These are phyloP conservation scores for Gamsiella multidivaricata DNA, from an alignment of 192 early-diverging fungal genomes.

Conservation along the genomic window DNA sequence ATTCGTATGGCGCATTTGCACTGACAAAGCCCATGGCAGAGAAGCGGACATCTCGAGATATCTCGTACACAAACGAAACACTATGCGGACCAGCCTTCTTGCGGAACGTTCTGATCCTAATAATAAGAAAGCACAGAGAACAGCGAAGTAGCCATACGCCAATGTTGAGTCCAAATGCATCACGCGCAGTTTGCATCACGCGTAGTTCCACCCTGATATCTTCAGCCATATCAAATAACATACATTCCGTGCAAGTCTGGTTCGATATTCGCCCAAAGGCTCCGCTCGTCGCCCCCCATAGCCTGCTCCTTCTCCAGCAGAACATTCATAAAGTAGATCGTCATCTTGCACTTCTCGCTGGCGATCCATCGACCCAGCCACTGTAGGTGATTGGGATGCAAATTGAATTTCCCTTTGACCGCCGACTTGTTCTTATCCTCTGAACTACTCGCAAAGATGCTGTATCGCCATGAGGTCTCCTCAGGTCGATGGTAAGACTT, in stretches of 20 bases:
- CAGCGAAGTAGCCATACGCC: too few species aligned
- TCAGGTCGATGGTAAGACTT: constrained; percentile 30
- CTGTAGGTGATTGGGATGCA: constrained; percentile 52
- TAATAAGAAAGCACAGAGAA: neutral
- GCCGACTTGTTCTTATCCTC: constrained; percentile 41
- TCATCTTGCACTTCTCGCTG: constrained; percentile 62
- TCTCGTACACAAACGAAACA: constrained; percentile 61
- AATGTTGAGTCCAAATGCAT: too few species aligned
- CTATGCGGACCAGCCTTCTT: constrained; percentile 57
- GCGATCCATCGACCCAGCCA: constrained; percentile 58
- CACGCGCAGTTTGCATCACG: too few species aligned
- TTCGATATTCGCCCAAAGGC: constrained; percentile 58
- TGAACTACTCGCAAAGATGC: too few species aligned
- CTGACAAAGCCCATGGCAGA: constrained; percentile 57
- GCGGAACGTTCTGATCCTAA: constrained; percentile 57
- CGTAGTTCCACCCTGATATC: too few species aligned
- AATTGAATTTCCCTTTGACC: constrained; percentile 43
- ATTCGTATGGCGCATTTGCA: constrained; percentile 56
- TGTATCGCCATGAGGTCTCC: constrained; percentile 34
- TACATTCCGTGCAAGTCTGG: constrained; percentile 63
- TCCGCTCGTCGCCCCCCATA: constrained; percentile 54
- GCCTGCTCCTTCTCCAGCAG: constrained; percentile 59
- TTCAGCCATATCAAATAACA: neutral
- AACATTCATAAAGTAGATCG: constrained; percentile 61
- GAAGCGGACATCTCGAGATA: constrained; percentile 51